Conservation (phyloP, 225 moss, liverwort and hornwort species). For the Anthoceros angustus region DNA sequence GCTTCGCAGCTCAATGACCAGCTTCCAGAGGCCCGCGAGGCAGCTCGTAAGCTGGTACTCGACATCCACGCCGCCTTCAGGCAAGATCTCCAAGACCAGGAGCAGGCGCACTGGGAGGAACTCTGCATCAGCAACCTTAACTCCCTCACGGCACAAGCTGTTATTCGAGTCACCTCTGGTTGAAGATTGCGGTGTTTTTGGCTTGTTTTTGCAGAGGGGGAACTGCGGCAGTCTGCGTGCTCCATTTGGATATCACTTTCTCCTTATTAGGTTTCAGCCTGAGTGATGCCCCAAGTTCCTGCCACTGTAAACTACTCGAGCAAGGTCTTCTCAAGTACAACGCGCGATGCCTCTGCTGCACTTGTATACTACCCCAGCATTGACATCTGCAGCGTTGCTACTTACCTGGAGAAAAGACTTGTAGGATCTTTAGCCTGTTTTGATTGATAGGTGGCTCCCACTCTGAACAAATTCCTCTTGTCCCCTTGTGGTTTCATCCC, state of each 20-base stretch:
- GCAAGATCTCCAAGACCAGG: conserved; percentile 33
- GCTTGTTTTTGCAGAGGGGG: not conserved
- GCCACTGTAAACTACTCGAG: conserved; percentile 5
- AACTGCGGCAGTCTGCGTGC: not conserved
- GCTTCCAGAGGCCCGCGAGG: conserved; percentile 95
- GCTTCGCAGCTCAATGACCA: conserved; percentile 88
- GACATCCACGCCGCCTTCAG: conserved; percentile 76
- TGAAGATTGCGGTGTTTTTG: not conserved
- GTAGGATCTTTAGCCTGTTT: not conserved
- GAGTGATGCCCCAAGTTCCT: not conserved
- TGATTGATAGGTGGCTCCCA: too few relatives aligned
- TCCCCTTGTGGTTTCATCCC: not conserved
- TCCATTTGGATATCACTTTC: not conserved
- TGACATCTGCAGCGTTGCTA: not conserved
- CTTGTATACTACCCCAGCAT: not conserved
- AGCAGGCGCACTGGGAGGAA: conserved; percentile 69
- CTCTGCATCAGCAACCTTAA: conserved; percentile 74
- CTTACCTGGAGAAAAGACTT: not conserved
- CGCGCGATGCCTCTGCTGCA: not conserved
- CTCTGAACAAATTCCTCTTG: too few relatives aligned
- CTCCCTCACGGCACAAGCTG: conserved; percentile 88
- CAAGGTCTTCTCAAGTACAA: not conserved
- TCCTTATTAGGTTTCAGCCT: not conserved
- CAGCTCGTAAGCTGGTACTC: conserved; percentile 75
- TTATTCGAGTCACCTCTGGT: conserved; percentile 70